Conservation (phyloP, 2,329 filamentous ascomycete species). For the Verruconis gallopava region DNA sequence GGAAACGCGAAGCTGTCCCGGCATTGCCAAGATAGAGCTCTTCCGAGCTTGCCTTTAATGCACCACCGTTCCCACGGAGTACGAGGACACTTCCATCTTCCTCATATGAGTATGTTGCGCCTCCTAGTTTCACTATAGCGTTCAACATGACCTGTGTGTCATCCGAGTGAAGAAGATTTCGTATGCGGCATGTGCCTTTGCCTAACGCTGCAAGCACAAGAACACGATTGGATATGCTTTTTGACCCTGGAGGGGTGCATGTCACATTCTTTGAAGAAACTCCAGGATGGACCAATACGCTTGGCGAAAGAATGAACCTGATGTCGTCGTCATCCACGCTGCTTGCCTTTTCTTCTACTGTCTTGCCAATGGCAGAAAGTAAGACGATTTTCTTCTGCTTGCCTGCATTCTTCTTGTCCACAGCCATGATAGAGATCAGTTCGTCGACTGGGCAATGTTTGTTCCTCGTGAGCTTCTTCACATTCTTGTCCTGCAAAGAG, state of each 20-base stretch:
- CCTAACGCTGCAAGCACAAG: conserved; percentile 88
- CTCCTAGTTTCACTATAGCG: conserved; percentile 72
- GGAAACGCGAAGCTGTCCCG: conserved; percentile 86
- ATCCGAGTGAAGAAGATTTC: conserved; percentile 87
- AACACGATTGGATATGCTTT: conserved; percentile 93
- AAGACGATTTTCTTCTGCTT: conserved; percentile 92
- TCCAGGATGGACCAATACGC: conserved; percentile 60
- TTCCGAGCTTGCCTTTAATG: conserved; percentile 59
- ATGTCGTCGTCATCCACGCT: conserved; percentile 81
- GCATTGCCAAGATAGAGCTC: conserved; percentile 91
- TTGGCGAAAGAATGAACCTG: conserved; percentile 67
- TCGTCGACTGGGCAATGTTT: conserved; percentile 81
- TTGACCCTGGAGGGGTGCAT: conserved; percentile 85
- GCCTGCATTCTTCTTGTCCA: conserved; percentile 98
- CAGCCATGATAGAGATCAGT: conserved; percentile 82
- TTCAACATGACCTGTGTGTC: conserved; percentile 96
- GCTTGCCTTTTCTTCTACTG: conserved; percentile 75
- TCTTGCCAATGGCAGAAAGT: conserved; percentile 77
- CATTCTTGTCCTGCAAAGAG: conserved; percentile 68
- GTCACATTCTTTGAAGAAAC: conserved; percentile 53
- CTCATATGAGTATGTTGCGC: conserved; percentile 86
- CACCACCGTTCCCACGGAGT: conserved; percentile 81
- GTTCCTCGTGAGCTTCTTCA: conserved; percentile 69
- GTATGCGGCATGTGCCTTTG: conserved; percentile 72
- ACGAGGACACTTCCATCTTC: conserved; percentile 84